Percentiles rank a stretch among this genome's conserved stretches.
phyloP scores from a whole-genome alignment of 495 filamentous ascomycete species.

The Aspergillus cristatus region DNA sequence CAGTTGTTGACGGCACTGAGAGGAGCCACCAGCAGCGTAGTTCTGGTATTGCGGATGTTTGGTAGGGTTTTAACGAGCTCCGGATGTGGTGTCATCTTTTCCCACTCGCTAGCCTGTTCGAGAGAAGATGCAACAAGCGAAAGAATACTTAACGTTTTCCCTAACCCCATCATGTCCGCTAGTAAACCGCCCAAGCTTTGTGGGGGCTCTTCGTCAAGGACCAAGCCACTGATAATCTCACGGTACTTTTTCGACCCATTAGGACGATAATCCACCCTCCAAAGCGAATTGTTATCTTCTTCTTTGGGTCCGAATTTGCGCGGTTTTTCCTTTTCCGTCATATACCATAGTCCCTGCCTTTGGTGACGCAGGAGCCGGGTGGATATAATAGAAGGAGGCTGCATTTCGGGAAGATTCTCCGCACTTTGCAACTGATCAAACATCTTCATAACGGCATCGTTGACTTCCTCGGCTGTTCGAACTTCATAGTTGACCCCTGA shows the following conservation, averaged over 20 bases:
- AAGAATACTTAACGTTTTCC: conserved; percentile 86
- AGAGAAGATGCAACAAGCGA: conserved; percentile 61
- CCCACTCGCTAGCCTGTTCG: conserved; percentile 48
- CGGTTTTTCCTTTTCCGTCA: conserved; percentile 69
- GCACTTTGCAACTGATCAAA: conserved; percentile 70
- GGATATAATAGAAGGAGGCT: conserved; percentile 48
- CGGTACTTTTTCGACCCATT: conserved; percentile 55
- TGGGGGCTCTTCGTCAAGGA: conserved; percentile 52
- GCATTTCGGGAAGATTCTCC: conserved; percentile 69
- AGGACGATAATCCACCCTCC: conserved; percentile 45
- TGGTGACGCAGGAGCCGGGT: conserved; percentile 80
- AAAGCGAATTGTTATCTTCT: conserved; percentile 60
- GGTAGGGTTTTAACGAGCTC: conserved; percentile 26
- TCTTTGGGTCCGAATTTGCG: conserved; percentile 45
- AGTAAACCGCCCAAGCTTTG: conserved; percentile 78
- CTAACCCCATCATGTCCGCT: conserved; percentile 96
- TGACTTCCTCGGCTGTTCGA: conserved; percentile 74
- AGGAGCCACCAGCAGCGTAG: conserved; percentile 84
- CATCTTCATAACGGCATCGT: conserved; percentile 72
- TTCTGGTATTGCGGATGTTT: conserved; percentile 57
- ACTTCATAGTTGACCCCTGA: conserved; percentile 37
- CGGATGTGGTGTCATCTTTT: conserved; percentile 13
- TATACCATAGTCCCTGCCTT: conserved; percentile 83
- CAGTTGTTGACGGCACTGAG: conserved; percentile 87
- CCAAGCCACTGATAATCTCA: conserved; percentile 74